Percentiles rank a stretch among this genome's conserved stretches.
phyloP scores from a whole-genome alignment of 1,284 basidiomycete genomes.

The Chalciporus sp. region DNA sequence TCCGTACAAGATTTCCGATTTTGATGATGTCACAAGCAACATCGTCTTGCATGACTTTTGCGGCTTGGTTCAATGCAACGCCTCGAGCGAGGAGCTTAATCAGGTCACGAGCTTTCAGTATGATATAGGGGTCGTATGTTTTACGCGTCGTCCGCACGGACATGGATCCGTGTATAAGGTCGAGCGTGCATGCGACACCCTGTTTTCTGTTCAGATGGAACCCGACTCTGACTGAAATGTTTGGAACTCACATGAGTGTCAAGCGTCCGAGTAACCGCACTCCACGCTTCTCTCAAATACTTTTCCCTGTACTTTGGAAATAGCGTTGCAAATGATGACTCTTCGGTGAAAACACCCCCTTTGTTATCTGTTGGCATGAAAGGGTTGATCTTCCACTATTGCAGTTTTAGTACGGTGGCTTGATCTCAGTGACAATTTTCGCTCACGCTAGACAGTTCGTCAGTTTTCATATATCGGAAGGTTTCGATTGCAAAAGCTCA shows the following conservation, averaged over 20 bases:
- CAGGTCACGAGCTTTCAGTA: conserved; percentile 95
- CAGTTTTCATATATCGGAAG: conserved; percentile 16
- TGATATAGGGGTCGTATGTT: conserved; percentile 95
- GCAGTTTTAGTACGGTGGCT: conserved; percentile 14
- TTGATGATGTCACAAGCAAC: conserved; percentile 98
- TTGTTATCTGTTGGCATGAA: conserved; percentile 81
- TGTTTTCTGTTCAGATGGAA: conserved; percentile 34
- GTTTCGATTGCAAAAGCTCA: conserved; percentile 45
- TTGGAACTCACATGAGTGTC: conserved; percentile 69
- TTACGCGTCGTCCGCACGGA: conserved; percentile 96
- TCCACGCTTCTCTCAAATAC: conserved; percentile 95
- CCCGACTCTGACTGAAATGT: background rate
- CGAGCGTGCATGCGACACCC: conserved; percentile 91
- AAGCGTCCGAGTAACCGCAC: conserved; percentile 85
- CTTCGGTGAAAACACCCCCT: conserved; percentile 86
- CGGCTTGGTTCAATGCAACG: conserved; percentile 82
- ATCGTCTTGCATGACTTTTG: conserved; percentile 90
- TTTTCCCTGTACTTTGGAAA: conserved; percentile 99
- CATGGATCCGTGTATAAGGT: conserved; percentile 97
- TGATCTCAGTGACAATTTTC: background rate
- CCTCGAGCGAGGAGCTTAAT: conserved; percentile 94
- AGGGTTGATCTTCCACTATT: conserved; percentile 86
- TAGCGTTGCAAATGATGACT: conserved; percentile 96
- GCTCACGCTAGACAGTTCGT: conserved; percentile 37
- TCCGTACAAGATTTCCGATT: conserved; percentile 91